Conservation (phyloP, 768 basidiomycete species). For the Pilatotrama ljubarskyi region DNA sequence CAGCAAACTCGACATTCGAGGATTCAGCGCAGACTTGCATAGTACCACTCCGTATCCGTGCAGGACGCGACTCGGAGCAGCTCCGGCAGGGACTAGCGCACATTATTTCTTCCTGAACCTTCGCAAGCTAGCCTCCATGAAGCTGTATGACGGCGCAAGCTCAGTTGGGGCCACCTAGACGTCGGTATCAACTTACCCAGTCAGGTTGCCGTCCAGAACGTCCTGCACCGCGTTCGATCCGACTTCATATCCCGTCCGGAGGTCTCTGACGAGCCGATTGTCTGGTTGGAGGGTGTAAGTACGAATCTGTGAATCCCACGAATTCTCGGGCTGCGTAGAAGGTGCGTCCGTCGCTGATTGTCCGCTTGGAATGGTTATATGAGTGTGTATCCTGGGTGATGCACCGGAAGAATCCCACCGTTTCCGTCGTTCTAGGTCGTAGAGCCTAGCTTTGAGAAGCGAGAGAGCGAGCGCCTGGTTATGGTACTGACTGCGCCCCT, state of each 20-base stretch:
- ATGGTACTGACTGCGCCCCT: slow-evolving; percentile 5
- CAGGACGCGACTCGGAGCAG: background rate
- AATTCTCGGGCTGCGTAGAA: slow-evolving; percentile 6
- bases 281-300: slow-evolving; percentile 20
- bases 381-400: background rate
- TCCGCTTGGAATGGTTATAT: slow-evolving; percentile 2
- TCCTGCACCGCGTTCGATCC: slow-evolving; percentile 7
- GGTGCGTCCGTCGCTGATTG: slow-evolving; percentile 13
- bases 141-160: background rate
- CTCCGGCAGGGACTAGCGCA: background rate
- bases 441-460: slow-evolving; percentile 20
- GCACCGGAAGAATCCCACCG: background rate
- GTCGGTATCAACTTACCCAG: slow-evolving; percentile 6
- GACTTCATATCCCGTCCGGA: slow-evolving; percentile 18
- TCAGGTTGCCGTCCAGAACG: slow-evolving; percentile 19
- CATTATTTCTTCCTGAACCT: slow-evolving; percentile 13
- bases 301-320: slow-evolving; percentile 22
- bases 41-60: no score
- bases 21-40: no score
- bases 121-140: slow-evolving; percentile 25
- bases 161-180: background rate
- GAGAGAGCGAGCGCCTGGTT: slow-evolving; percentile 16
- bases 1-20: no score
- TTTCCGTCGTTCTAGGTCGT: slow-evolving; percentile 19
- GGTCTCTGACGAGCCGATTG: slow-evolving; percentile 19